These are phyloP conservation scores for Hericium alpestre DNA, from an alignment of 768 basidiomycete genomes.

Conservation along the genomic window DNA sequence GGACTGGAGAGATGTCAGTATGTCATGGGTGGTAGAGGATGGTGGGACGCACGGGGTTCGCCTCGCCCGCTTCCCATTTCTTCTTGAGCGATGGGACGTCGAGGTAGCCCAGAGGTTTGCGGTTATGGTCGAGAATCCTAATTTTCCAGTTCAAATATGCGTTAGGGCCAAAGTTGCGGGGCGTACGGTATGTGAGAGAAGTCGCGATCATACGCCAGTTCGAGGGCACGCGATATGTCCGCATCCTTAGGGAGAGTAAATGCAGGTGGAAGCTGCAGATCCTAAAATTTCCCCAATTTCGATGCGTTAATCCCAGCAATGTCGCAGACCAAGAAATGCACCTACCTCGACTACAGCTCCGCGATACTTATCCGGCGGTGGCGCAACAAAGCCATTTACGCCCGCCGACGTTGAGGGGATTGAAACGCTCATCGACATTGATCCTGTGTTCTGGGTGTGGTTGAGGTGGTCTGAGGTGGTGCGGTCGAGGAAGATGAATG, in stretches of 20 bases:
- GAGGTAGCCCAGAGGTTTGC: constrained; percentile 76
- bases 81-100: constrained; percentile 66
- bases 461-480: background rate
- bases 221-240: constrained; percentile 65
- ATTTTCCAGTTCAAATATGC: background rate
- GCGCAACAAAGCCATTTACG: background rate
- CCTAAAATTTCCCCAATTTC: constrained; percentile 28
- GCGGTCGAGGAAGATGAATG: too few species aligned
- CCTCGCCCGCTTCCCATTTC: constrained; percentile 66
- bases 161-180: background rate
- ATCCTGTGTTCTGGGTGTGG: background rate
- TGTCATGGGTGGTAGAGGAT: background rate
- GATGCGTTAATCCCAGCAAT: background rate
- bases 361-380: constrained; percentile 51
- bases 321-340: background rate
- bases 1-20: constrained; percentile 29
- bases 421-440: background rate
- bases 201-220: constrained; percentile 86
- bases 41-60: constrained; percentile 50
- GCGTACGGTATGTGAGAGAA: constrained; percentile 87
- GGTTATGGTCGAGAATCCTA: constrained; percentile 65
- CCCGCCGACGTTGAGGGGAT: background rate
- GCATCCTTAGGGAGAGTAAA: constrained; percentile 70
- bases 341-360: constrained; percentile 85
- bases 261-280: constrained; percentile 78